Conservation (phyloP, 306 rosid genomes). For the Sicyos edulis region DNA sequence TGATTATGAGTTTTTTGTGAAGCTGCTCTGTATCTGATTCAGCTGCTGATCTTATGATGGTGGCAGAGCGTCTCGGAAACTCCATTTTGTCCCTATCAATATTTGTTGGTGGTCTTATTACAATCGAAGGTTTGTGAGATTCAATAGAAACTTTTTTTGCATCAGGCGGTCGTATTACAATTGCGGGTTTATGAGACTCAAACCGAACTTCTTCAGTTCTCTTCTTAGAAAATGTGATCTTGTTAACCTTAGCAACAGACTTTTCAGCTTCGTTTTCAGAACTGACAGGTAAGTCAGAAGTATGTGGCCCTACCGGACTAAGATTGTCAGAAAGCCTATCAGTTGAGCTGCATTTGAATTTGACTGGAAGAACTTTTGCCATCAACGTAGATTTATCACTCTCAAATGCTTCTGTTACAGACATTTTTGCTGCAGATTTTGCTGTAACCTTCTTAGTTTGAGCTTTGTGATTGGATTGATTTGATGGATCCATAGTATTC, state of each 20-base stretch:
- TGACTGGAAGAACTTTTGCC: conserved; percentile 58
- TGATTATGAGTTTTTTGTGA: conserved; percentile 73
- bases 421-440: conserved; percentile 51
- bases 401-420: conserved; percentile 47
- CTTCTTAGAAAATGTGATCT: conserved; percentile 62
- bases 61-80: conserved; percentile 40
- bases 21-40: conserved; percentile 58
- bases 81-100: conserved; percentile 45
- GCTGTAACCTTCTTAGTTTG: conserved; percentile 52
- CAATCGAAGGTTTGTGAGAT: conserved; percentile 35
- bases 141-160: conserved; percentile 26
- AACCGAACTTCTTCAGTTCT: conserved; percentile 56
- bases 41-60: conserved; percentile 34
- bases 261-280: conserved; percentile 75
- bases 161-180: conserved; percentile 63
- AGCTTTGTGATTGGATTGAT: conserved; percentile 55
- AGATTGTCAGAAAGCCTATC: conserved; percentile 65
- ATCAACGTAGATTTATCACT: conserved; percentile 33
- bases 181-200: conserved; percentile 56
- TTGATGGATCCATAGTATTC: conserved; percentile 46
- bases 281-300: conserved; percentile 53
- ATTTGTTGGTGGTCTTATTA: conserved; percentile 41
- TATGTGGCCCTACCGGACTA: conserved; percentile 41
- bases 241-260: conserved; percentile 50
- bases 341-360: conserved; percentile 74